Percentiles rank a stretch among this genome's conserved stretches.
Conservation (phyloP, 805 yeast genomes). For the Wickerhamomyces xylosicus region DNA sequence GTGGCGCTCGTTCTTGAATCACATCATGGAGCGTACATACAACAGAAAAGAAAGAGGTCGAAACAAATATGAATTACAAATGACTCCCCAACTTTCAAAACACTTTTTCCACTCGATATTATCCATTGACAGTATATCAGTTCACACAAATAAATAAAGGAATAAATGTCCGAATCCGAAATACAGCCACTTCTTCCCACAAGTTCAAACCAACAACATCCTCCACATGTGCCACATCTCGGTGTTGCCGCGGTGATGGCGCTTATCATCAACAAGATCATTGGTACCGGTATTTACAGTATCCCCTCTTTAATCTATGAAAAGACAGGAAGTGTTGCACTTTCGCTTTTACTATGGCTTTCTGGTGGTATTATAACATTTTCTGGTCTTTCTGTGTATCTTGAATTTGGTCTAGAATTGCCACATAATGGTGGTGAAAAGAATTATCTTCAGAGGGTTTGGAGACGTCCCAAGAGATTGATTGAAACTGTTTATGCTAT, state of each 20-base stretch:
- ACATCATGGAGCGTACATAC: too few species aligned
- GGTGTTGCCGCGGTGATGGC: conserved; percentile 16
- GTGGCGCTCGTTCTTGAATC: too few species aligned
- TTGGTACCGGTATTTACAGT: conserved; percentile 67
- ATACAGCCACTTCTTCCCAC: conserved; percentile 1
- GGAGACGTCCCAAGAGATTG: conserved; percentile 40
- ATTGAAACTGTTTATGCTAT: conserved; percentile 40
- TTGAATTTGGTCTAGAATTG: conserved; percentile 56
- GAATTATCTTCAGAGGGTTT: conserved; percentile 52
- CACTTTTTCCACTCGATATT: too few species aligned
- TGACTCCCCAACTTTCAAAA: too few species aligned
- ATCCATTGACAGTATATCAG: too few species aligned
- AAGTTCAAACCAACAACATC: background rate
- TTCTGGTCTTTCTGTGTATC: conserved; percentile 42
- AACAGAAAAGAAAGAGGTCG: too few species aligned
- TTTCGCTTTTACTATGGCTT: conserved; percentile 44
- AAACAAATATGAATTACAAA: too few species aligned
- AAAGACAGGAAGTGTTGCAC: conserved; percentile 50
- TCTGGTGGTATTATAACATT: conserved; percentile 54
- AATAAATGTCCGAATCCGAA: conserved; percentile 1
- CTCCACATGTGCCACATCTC: conserved; percentile 9
- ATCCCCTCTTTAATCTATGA: conserved; percentile 54
- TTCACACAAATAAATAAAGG: too few species aligned
- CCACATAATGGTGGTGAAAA: conserved; percentile 64
- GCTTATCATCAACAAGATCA: conserved; percentile 54